Percentiles rank a stretch among this genome's conserved stretches.
Evolutionary conservation across 345 rosid genomes (phyloP).

Genomic region (Pugionium cornutum): DNA sequence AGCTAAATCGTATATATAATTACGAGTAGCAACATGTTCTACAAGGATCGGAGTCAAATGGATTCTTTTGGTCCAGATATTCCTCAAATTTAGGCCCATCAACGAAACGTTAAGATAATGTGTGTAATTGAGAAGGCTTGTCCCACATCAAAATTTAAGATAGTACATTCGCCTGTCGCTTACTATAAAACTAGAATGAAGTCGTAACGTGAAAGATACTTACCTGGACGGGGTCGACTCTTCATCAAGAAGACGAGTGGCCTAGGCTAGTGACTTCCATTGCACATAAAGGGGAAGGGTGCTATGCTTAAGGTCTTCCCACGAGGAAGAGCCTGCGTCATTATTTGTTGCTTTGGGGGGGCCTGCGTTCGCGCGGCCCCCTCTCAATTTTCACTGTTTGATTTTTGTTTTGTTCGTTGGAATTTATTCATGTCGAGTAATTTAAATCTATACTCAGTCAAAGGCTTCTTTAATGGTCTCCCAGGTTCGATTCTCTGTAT

Average conservation of each 20-base stretch:
- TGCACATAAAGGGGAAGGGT: conserved; percentile 34
- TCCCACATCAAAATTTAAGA: conserved; percentile 18
- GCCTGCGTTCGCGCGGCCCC: conserved; percentile 63
- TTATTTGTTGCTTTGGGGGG: conserved; percentile 53
- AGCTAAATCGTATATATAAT: neutral
- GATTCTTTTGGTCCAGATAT: neutral
- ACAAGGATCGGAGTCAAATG: neutral
- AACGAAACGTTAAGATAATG: neutral
- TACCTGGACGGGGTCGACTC: conserved; percentile 46
- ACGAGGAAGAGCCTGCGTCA: conserved; percentile 58
- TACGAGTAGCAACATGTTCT: neutral
- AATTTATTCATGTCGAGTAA: too few species aligned
- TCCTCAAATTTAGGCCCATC: conserved; percentile 15
- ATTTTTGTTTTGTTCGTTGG: too few species aligned
- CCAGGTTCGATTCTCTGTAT: too few species aligned
- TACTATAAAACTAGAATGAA: neutral
- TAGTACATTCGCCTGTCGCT: neutral
- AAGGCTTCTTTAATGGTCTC: too few species aligned
- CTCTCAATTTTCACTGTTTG: neutral
- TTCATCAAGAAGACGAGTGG: conserved; percentile 33
- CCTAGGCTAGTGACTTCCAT: conserved; percentile 43
- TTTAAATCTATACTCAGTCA: too few species aligned
- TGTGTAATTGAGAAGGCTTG: neutral
- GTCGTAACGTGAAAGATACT: neutral
- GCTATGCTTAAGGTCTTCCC: conserved; percentile 44